Evolutionary conservation across 2,329 filamentous ascomycete species (phyloP), one percentile per base, ranked within the genome.

Genomic region (Chaetomium globosum): DNA sequence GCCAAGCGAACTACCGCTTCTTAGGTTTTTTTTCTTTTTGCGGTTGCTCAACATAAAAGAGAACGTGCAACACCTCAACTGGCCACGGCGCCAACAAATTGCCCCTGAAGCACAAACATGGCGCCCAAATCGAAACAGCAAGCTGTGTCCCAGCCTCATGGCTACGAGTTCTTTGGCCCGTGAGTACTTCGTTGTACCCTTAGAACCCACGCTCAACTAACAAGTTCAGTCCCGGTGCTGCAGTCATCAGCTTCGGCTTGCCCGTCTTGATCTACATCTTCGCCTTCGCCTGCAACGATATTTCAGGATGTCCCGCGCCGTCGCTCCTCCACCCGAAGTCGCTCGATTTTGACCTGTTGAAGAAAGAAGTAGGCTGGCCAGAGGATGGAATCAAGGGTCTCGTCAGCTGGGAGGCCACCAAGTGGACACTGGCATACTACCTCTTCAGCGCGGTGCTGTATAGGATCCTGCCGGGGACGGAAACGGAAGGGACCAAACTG

Each of bases 271-370:
- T 92, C 71, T 96, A 95, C 79, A 75, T 88, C 72, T 89, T 94
- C 74, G 84, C 88, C 55, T 96, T 97, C 75, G 82, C 89, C 73
- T 97, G 94, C 84, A 98, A 97, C 80, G 93, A 98, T 76, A 82
- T 96, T 69, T 89, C 92, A 9, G 94, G 95, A 65, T 98, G 95
- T 75, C 95, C 94, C 55, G 89, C 91, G 2, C 92, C 93, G 3
- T 92, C 91, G 4, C 82, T 94, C 9, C 83, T 96, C 46, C 83
- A 84, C 70, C 93, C 91, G 36, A 87, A 84, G 64, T 89, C 85
- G 9, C 79, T 97, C 66, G 87, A 87, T 51, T 80, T 93, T 56
- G 85, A 89, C 23, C 85, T 86, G 72, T 80, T 97, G 71, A 95
- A 94, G 80, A 75, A 81, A 63, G 92, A 97, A 74, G 86, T 92